Percentiles rank a stretch among this genome's conserved stretches.
Conservation (phyloP, 176 grass and related monocot genomes). For the Microstegium vimineum region DNA sequence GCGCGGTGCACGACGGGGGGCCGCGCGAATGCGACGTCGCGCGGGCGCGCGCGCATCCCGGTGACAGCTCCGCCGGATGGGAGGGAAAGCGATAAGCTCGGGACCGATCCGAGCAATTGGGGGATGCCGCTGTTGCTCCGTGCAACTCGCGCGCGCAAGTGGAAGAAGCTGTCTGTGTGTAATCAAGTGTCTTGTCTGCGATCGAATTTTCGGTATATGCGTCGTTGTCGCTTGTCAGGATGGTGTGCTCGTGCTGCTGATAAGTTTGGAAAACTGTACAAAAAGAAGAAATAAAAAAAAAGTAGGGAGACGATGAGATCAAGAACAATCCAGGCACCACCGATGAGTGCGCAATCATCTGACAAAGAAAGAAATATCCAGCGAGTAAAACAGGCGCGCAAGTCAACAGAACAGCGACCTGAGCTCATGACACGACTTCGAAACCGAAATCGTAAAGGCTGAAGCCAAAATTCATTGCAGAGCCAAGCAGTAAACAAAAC, state of each 20-base stretch:
- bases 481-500: too few relatives aligned
- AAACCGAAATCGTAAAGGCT: neutral
- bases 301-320: neutral
- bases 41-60: neutral
- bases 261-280: conserved; percentile 28
- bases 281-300: neutral
- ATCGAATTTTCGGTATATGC: neutral
- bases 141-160: conserved; percentile 46
- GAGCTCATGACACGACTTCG: neutral
- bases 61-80: conserved; percentile 29
- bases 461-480: neutral
- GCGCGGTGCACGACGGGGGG: conserved; percentile 15
- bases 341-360: neutral
- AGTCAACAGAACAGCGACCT: conserved; percentile 3
- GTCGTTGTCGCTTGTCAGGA: conserved; percentile 4
- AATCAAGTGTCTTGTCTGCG: conserved; percentile 5
- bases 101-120: conserved; percentile 12
- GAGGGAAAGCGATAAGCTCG: conserved; percentile 33
- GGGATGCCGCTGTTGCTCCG: neutral
- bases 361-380: neutral
- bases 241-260: neutral
- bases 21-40: neutral
- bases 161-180: neutral
- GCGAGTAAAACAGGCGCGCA: neutral
- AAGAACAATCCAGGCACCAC: neutral